Evolutionary conservation across 2,329 filamentous ascomycete genomes (phyloP), one percentile per base, ranked within the genome.

Genomic region (Fusarium denticulatum): DNA sequence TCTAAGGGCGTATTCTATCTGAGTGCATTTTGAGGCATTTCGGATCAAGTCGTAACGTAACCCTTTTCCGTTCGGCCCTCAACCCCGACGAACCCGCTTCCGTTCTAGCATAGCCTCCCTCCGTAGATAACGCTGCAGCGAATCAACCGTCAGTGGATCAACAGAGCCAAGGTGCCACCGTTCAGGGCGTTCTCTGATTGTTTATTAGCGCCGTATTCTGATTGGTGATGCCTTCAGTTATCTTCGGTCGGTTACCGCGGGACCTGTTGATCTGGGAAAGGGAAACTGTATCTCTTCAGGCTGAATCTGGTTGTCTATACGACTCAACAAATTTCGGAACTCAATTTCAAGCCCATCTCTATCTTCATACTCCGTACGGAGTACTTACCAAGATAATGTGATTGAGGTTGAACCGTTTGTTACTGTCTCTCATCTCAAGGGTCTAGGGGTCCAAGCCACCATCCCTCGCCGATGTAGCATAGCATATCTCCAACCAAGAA

Each of bases 161-260:
- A 10, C 15, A 22, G 18, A 42, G 60, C 49, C 60, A 65, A 60
- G 55, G 16, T 22, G 30, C 14, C 18, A 24, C 39, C 22, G 66
- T 53, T 32, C 28, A 67, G 39, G 52, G 32, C 52, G 59, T 69
- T 69, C 64, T 46, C 34, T 40, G n/a, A 14, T 12, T 43, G 46
- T 40, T 60, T 72, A 72, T 34, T 72, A 73, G 65, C 70, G 71
- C 73, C 47, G 52, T 64, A 42, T 65, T 76, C 60, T 72, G 52
- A 74, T 76, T 76, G 73, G 73, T 42, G 63, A 75, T 61, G 30
- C 5, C 56, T 40, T 70, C 66, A 66, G 39, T 53, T 36, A 36
- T 42, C 40, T 52, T 60, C 30, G 43, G 57, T 74, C 74, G 74
- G 58, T 37, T 76, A 62, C 69, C 74, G 74, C 74, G 72, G 61